Evolutionary conservation across 2,329 filamentous ascomycete species (phyloP), one percentile per base, ranked within the genome.

Genomic region (Lasiodiplodia citricola): DNA sequence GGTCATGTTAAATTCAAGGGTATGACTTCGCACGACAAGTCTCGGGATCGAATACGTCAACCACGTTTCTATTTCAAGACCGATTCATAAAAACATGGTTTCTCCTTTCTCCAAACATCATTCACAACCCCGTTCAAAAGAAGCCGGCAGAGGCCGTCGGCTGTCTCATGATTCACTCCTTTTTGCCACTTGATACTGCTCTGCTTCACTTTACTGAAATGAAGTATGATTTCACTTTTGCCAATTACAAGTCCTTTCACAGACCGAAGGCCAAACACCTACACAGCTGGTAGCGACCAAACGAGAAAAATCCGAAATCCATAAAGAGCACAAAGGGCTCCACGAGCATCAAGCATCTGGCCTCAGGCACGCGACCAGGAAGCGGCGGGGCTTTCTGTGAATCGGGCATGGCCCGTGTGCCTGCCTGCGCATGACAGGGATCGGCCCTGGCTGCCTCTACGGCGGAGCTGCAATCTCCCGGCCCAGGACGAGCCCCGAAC

Each of bases 401-500:
- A 18, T 23, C 11, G 23, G 41, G 18, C 41, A 51, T 64, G 60
- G 60, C 28, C 60, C 60, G 60, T 64, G 60, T 64, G 60, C 18
- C 25, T 28, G 44, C n/a, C 44, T 47, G 44, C 21, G 44, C 44
- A 47, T 28, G 60, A 64, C 60, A 64, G 60, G 60, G 60, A 64
- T 64, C 23, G n/a, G 31, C 35, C n/a, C 55, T 16, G 55, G 21
- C 55, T 58, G n/a, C 21, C 13, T 58, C 35, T 41, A 18, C 55
- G 37, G 58, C 38, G 23, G 21, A 60, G 56, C 38, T 63, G 58
- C 47, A 64, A 64, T 64, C 60, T 64, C 60, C 60, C 31, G 60
- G 38, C 44, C 44, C 44, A 63, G 21, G 11, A 51, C 28, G 38
- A 62, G 38, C 47, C 47, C 44, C 44, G 60, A 50, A 52, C 37